Conservation (phyloP, 1,284 basidiomycete genomes). For the Rhodotorula glutinis region DNA sequence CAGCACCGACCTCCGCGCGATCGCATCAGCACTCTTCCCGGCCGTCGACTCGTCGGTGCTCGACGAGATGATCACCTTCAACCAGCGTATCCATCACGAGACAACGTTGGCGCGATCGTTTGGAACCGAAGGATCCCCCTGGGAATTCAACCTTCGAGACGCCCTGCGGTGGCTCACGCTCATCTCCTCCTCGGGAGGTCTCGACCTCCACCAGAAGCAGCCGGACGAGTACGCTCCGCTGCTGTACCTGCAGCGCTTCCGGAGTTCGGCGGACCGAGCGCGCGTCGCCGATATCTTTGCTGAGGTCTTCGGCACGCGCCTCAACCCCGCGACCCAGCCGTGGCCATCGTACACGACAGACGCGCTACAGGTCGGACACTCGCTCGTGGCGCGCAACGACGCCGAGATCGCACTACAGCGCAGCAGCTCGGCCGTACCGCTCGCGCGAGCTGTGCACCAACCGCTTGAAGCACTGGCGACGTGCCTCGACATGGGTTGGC, state of each 20-base stretch:
- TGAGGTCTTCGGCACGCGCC: constrained; percentile 55
- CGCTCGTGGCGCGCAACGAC: constrained; percentile 54
- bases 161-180: constrained; percentile 77
- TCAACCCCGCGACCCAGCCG: constrained; percentile 51
- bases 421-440: constrained; percentile 52
- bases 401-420: constrained; percentile 17
- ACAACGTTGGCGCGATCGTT: constrained; percentile 67
- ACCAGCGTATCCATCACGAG: constrained; percentile 67
- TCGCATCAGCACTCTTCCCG: constrained; percentile 75
- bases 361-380: constrained; percentile 68
- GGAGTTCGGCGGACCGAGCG: constrained; percentile 64
- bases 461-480: constrained; percentile 72
- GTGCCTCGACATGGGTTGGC: constrained; percentile 76
- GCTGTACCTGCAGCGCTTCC: constrained; percentile 83
- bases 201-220: constrained; percentile 58
- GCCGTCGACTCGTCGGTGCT: constrained; percentile 59
- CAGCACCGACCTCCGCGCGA: constrained; percentile 70
- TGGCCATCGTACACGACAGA: constrained; percentile 57
- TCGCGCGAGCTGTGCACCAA: constrained; percentile 65
- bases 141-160: constrained; percentile 99
- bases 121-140: constrained; percentile 81
- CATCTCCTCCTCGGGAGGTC: constrained; percentile 53
- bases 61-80: constrained; percentile 79
- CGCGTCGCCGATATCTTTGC: constrained; percentile 54
- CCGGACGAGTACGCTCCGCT: constrained; percentile 65